Base-by-base conservation (phyloP, 441 rosid species). In the Pelargonium exstipulatum region DNA sequence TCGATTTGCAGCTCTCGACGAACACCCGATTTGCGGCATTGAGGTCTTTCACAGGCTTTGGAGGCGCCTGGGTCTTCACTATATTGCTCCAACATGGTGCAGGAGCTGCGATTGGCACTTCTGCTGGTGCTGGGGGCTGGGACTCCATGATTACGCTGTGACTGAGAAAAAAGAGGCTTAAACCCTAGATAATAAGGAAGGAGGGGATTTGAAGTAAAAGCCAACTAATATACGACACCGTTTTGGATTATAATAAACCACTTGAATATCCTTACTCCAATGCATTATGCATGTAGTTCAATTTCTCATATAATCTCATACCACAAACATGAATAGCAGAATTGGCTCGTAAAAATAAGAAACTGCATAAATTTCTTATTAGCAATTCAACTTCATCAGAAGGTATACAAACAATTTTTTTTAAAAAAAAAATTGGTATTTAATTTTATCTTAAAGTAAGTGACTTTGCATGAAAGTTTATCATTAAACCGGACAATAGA, bases 1-100 rank as follows among this genome's bases (percentile, higher is more conserved):
- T 69, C 71, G 96, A 94, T 76, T 85, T 85, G 84, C 94, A 88
- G 82, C 83, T 83, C 26, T 81, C 85, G 17, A 86, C 88, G 62
- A 81, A 69, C 17, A 78, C 24, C 40, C 75, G 80, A 65, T 67
- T 70, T 2, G 86, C 20, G 43, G 74, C 22, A 17, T 60, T 26
- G 18, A 13, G 73, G 64, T 65, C 70, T 43, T 24, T 64, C 5
- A 40, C 5, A n/a, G 71, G 79, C 69, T 77, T 76, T 20, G 82
- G 7, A 5, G 77, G 43, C 1, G 83, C 73, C 65, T 79, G 77
- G 62, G 71, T 72, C 81, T 83, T 88, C 55, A 86, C 84, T 43
- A 86, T 65, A 69, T 67, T 79, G 71, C 89, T 88, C 91, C 94
- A 88, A 79, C 82, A 81, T 61, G 87, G 42, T 22, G 49, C 40